Conservation (phyloP, 2,329 filamentous ascomycete species). For the Sclerotinia spermophila region DNA sequence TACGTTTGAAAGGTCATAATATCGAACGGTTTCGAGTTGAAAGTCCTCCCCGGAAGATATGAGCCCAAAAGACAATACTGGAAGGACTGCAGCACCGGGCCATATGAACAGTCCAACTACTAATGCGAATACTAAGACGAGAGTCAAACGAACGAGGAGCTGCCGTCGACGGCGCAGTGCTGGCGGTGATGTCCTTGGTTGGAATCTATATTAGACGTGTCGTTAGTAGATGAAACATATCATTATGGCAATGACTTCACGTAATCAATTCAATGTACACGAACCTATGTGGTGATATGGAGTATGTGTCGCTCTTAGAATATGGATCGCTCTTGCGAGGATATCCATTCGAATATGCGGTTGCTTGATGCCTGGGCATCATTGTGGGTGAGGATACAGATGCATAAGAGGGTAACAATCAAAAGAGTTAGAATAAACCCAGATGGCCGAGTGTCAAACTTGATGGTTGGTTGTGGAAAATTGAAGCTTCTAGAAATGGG, state of each 20-base stretch:
- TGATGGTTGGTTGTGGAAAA: conserved; percentile 10
- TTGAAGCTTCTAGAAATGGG: conserved; percentile 1
- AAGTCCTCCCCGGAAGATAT: conserved; percentile 64
- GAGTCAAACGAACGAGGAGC: conserved; percentile 64
- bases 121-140: conserved; percentile 55
- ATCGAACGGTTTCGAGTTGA: conserved; percentile 90
- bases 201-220: conserved; percentile 57
- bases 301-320: conserved; percentile 68
- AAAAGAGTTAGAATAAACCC: conserved; percentile 24
- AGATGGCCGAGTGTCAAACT: conserved; percentile 7
- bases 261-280: conserved; percentile 28
- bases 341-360: conserved; percentile 80
- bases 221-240: conserved; percentile 7
- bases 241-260: neutral
- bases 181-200: conserved; percentile 72
- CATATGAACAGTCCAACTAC: conserved; percentile 74
- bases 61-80: conserved; percentile 64
- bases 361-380: conserved; percentile 79
- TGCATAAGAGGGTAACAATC: conserved; percentile 60
- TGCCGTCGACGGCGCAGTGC: conserved; percentile 70
- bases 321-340: conserved; percentile 69
- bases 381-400: conserved; percentile 49
- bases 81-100: conserved; percentile 60
- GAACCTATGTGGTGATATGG: conserved; percentile 86
- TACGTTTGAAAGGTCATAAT: conserved; percentile 91